Base-by-base conservation (phyloP, 331 rosid species). In the Rhamnella rubrinervis region DNA sequence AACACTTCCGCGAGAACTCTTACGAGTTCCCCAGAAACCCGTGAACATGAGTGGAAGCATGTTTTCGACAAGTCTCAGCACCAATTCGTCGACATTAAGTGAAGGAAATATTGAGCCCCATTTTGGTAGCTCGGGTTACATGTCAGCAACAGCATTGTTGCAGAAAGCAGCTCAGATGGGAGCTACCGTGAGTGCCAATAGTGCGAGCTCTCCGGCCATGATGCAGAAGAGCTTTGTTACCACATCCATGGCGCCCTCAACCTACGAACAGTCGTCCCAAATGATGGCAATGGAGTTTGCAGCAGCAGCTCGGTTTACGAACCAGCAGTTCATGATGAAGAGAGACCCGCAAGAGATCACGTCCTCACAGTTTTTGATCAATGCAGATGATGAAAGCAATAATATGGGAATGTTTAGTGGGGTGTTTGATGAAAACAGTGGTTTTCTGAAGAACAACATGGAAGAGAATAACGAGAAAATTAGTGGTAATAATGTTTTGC, bases 141-240 rank as follows among this genome's bases (percentile, higher is more conserved):
- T 88, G 88, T 91, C 98, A 0, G 97, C 97, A 18, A 93, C 97
- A 0, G 96, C 96, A 0, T 65, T 93, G 77, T 66, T 93, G 1
- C 97, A 88, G 60, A 93, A 90, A 63, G 98, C 98, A 0, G 90
- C 98, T 0, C 92, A 93, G 61, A 93, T 93, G 97, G 96, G 98
- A 8, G 87, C 95, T 50, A 82, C 89, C 0, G 82, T 81, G 65
- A 87, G 82, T 35, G 23, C 25, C 5, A 63, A 59, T 20, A 46
- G 44, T 16, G 40, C 60, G 63, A 55, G 61, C 51, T 55, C 78
- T 53, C 13, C 49, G 16, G 49, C 49, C 49, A 44, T 44, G 49
- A 44, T 44, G 16, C 49, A 44, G 14, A 44, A 44, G 49, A 44
- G 11, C 4, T 2, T 11, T 8, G 11, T 9, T 9, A 9, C 14